Conservation (phyloP, 805 yeast species). For the Monosporozyma siamensis region DNA sequence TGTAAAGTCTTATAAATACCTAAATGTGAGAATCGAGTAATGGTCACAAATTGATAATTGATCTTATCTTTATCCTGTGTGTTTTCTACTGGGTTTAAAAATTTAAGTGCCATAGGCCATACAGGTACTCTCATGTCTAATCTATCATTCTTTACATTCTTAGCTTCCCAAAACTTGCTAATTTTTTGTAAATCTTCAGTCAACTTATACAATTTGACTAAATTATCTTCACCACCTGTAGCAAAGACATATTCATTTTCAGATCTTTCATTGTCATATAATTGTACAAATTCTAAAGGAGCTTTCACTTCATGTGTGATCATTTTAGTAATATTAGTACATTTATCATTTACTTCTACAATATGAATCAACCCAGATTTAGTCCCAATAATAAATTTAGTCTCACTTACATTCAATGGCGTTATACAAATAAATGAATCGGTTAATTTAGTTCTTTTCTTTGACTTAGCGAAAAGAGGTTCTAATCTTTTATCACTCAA, state of each 20-base stretch:
- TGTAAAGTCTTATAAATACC: slow-evolving; percentile 61
- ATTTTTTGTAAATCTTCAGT: slow-evolving; percentile 13
- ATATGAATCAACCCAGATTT: slow-evolving; percentile 31
- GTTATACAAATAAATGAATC: slow-evolving; percentile 35
- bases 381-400: slow-evolving; percentile 28
- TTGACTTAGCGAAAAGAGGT: slow-evolving; percentile 18
- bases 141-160: slow-evolving; percentile 73
- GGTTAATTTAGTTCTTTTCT: slow-evolving; percentile 22
- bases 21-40: slow-evolving; percentile 49
- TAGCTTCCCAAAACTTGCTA: slow-evolving; percentile 50
- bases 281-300: slow-evolving; percentile 40
- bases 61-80: slow-evolving; percentile 20
- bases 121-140: slow-evolving; percentile 76
- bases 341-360: slow-evolving; percentile 15
- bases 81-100: slow-evolving; percentile 16
- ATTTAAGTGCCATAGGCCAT: slow-evolving; percentile 54
- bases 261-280: slow-evolving; percentile 36
- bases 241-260: slow-evolving; percentile 40
- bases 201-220: slow-evolving; percentile 25
- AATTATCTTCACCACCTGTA: slow-evolving; percentile 75
- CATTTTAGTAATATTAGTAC: slow-evolving; percentile 6
- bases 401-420: slow-evolving; percentile 18
- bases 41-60: slow-evolving; percentile 44
- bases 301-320: slow-evolving; percentile 32
- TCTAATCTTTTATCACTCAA: slow-evolving; percentile 19